Evolutionary conservation across 129 eudicot genomes (phyloP).

Genomic region (Arctium lappa): DNA sequence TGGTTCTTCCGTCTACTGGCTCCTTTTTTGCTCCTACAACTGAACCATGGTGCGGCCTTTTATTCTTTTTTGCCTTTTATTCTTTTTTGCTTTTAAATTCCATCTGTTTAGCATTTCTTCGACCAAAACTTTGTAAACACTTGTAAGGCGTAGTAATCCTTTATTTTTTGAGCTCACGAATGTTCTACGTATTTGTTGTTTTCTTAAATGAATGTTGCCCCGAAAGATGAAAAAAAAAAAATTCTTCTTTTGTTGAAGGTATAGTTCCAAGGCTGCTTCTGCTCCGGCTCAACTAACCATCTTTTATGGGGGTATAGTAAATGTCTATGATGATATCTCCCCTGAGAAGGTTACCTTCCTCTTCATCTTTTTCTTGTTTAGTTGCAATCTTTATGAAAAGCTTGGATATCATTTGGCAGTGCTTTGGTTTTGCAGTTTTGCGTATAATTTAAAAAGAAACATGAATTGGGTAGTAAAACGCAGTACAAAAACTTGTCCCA

Average conservation of each 20-base stretch:
- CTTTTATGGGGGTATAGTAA: slow-evolving; percentile 67
- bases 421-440: not conserved
- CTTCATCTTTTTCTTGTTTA: not conserved
- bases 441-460: not conserved
- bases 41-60: slow-evolving; percentile 37
- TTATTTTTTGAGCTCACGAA: not conserved
- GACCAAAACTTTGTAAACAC: not conserved
- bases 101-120: not conserved
- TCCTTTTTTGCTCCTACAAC: slow-evolving; percentile 35
- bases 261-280: slow-evolving; percentile 27
- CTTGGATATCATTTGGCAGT: not conserved
- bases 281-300: slow-evolving; percentile 68
- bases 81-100: not conserved
- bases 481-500: not conserved
- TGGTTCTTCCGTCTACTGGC: slow-evolving; percentile 26
- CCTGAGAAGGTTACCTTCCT: slow-evolving; percentile 58
- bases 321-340: slow-evolving; percentile 60
- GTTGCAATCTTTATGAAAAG: not conserved
- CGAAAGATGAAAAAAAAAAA: not conserved
- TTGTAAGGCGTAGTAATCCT: not conserved
- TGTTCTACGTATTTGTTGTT: not conserved
- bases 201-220: not conserved
- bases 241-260: slow-evolving; percentile 31
- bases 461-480: not conserved
- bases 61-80: not conserved